A percentile compares a stretch with the other conserved stretches of the same genome.
Evolutionary conservation across 345 rosid species (phyloP).

Genomic region (Corchorus olitorius): DNA sequence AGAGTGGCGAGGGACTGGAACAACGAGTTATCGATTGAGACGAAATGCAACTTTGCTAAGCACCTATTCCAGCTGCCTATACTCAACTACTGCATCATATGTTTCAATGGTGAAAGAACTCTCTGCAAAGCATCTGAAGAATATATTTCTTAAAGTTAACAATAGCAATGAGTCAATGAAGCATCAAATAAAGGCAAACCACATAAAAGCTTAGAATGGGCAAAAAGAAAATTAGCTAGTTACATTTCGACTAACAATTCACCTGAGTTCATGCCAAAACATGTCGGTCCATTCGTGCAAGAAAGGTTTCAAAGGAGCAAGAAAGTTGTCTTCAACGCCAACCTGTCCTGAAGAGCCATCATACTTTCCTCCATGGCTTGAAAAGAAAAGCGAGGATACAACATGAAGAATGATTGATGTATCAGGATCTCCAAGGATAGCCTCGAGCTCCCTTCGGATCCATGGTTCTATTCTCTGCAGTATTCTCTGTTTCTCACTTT

Average conservation of each 20-base stretch:
- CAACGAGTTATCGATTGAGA: background rate
- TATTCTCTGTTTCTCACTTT: slow-evolving; percentile 38
- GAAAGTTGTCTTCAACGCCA: slow-evolving; percentile 28
- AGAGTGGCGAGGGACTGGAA: background rate
- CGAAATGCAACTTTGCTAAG: background rate
- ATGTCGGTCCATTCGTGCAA: slow-evolving; percentile 39
- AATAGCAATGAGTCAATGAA: background rate
- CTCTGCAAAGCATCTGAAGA: slow-evolving; percentile 65
- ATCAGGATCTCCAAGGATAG: slow-evolving; percentile 69
- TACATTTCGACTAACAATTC: background rate
- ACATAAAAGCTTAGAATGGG: background rate
- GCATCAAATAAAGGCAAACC: background rate
- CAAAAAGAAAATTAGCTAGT: background rate
- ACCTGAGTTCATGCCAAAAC: slow-evolving; percentile 88
- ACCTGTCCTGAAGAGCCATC: slow-evolving; percentile 26
- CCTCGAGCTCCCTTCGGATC: slow-evolving; percentile 72
- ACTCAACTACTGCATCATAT: slow-evolving; percentile 64
- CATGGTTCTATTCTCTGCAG: slow-evolving; percentile 62
- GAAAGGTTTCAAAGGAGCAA: slow-evolving; percentile 49
- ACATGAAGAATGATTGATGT: slow-evolving; percentile 70
- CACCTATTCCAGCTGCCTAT: slow-evolving; percentile 32
- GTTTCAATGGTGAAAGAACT: slow-evolving; percentile 63
- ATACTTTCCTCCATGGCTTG: slow-evolving; percentile 41
- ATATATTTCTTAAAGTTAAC: slow-evolving; percentile 11
- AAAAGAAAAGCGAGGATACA: slow-evolving; percentile 53